Base-by-base conservation (phyloP, 352 stramenopile species). In the Aphanomyces euteiches region DNA sequence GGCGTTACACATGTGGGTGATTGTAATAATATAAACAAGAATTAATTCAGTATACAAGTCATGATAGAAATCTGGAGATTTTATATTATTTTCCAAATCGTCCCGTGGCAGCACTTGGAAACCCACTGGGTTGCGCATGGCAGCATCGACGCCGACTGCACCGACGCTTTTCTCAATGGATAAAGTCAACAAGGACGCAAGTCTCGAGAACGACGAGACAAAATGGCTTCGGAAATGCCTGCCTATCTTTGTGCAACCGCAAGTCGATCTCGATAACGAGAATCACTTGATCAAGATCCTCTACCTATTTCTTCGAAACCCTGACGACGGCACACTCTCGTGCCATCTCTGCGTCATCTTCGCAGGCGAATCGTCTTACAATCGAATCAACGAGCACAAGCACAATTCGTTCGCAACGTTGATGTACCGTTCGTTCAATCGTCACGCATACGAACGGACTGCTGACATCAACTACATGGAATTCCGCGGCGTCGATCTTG, bases 381-480 rank as follows among this genome's bases (percentile, higher is more conserved):
- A 95, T 63, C 83, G 84, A 75, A 65, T 83, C 37, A 77, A 84
- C 43, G 80, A 89, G 54, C 74, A 84, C 57, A 72, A 80, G n/a
- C 79, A 93, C 75, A 95, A 95, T 75, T 77, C 73, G 41, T 66
- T 92, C 50, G 87, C 85, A 37, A 95, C 87, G 69, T 66, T 93
- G 17, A 81, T 84, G 47, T 93, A 93, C 70, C 84, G 87, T 73
- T 90, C 85, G 19, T 95, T 91, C 75, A 95, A 93, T 66, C 85
- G 87, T 57, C 77, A 81, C 45, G 92, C 84, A 7, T 93, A 92
- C 79, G 92, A 93, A 77, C 84, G 87, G 68, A 95, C 87, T 56
- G 87, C 87, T 17, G 87, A 95, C 74, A 95, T 95, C 75, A 92
- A 95, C 75, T 93, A 93, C 77, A 90, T 95, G 79, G 85, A 93